A percentile compares a stretch with the other conserved stretches of the same genome.
Conservation (phyloP, 805 yeast species). For the Yarrowia keelungensis region DNA sequence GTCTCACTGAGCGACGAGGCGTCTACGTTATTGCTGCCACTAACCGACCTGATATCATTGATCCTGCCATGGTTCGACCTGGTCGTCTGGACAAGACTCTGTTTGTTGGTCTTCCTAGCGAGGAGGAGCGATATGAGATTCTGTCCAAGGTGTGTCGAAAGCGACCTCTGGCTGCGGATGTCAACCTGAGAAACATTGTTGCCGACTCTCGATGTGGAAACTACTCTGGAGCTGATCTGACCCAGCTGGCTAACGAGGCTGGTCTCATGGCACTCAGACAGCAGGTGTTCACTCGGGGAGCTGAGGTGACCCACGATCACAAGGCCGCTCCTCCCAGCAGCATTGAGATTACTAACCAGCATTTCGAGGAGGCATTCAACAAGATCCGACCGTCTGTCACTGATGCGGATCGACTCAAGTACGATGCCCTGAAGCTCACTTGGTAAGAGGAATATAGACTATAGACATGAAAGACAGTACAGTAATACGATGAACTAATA, state of each 20-base stretch:
- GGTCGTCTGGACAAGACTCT: conserved; percentile 94
- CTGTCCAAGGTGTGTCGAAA: conserved; percentile 74
- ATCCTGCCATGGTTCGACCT: conserved; percentile 97
- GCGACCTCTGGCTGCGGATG: conserved; percentile 73
- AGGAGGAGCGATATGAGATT: conserved; percentile 80
- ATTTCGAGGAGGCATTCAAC: conserved; percentile 73
- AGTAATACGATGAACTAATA: too few species aligned
- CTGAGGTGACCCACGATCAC: conserved; percentile 48
- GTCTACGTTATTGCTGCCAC: conserved; percentile 97
- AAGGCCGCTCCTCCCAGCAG: conserved; percentile 50
- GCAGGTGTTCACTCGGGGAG: conserved; percentile 58
- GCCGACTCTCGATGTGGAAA: conserved; percentile 81
- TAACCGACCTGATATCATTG: conserved; percentile 97
- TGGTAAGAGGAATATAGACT: conserved; percentile 8
- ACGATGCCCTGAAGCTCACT: conserved; percentile 55
- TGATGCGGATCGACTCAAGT: conserved; percentile 79
- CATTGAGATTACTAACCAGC: conserved; percentile 61
- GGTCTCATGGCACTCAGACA: conserved; percentile 81
- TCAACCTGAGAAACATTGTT: conserved; percentile 69
- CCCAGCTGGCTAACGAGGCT: conserved; percentile 92
- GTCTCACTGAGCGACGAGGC: conserved; percentile 89
- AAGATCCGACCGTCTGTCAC: conserved; percentile 90
- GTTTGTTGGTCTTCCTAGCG: conserved; percentile 86
- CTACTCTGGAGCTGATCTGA: conserved; percentile 95
- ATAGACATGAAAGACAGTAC: background rate